phyloP scores from a whole-genome alignment of 768 basidiomycete species.

The Leccinum incarnatum region DNA sequence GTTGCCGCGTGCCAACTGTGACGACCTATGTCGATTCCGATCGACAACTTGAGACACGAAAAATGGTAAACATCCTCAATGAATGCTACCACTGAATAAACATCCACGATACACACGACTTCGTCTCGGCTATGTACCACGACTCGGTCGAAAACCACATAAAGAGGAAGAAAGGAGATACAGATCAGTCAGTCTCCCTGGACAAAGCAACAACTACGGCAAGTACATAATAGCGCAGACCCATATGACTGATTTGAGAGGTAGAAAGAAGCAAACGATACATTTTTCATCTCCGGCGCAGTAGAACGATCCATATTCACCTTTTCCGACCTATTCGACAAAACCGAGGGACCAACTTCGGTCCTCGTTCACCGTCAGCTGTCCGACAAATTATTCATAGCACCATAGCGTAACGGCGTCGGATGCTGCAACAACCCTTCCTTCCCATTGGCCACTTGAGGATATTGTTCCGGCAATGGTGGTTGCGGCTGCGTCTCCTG shows the following conservation, averaged over 20 bases:
- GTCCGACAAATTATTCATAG: conserved; percentile 9
- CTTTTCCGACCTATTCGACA: not conserved
- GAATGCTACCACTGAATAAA: not conserved
- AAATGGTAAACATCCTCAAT: not conserved
- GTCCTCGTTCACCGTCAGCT: conserved; percentile 5
- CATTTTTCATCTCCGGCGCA: not conserved
- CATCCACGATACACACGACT: not conserved
- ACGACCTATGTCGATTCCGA: not conserved
- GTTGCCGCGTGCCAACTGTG: too few relatives aligned
- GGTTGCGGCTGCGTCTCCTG: not conserved
- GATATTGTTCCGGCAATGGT: not conserved
- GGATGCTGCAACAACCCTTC: conserved; percentile 9
- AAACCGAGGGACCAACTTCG: not conserved
- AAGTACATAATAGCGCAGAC: not conserved
- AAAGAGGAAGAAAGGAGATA: not conserved
- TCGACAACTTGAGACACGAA: not conserved
- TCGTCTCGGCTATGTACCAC: not conserved
- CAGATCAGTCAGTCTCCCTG: too few relatives aligned
- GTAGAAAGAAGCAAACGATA: not conserved
- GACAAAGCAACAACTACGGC: not conserved
- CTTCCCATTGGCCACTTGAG: not conserved
- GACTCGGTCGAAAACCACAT: not conserved
- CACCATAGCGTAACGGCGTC: conserved; percentile 18
- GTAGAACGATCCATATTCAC: not conserved
- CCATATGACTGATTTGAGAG: not conserved